Base-by-base conservation (phyloP, 164 flowering plant genomes). In the Magnolia sinica region DNA sequence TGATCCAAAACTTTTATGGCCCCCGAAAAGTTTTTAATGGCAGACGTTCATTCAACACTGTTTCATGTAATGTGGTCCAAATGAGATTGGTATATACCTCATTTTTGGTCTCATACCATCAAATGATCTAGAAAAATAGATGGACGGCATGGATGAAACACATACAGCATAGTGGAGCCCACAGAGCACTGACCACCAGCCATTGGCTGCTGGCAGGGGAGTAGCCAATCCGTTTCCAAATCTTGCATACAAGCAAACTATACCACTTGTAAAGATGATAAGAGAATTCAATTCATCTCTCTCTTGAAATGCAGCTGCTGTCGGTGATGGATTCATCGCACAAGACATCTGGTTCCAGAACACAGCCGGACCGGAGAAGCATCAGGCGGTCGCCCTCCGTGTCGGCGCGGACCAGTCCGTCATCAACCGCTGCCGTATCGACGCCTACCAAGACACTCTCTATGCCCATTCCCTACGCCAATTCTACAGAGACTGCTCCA, bases 361-460 rank as follows among this genome's bases (percentile, higher is more conserved):
- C 85, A 85, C 89, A 3, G 87, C 89, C 0, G 89, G 90, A 22
- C 76, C 87, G 11, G 70, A 70, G 75, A 88, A 88, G 82, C 86
- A 85, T 51, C 91, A 87, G 73, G 91, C 89, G 0, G 91, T 88
- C 59, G 89, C 89, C 0, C 86, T 88, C 1, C 87, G 89, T 0
- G 86, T 88, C 18, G 84, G 87, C 1, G 82, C 86, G 0, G 89
- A 88, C 66, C 74, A 71, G 24, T 79, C 88, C 2, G 84, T 87
- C 75, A 85, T 88, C 27, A 84, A 88, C 84, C 82, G 87, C 0
- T 88, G 89, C 81, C 74, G 70, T 1, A 77, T 87, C 8, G 87
- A 85, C 58, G 91, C 83, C 10, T 88, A 77, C 82, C 89, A 88
- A 58, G 88, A 88, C 85, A 87, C 89, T 0, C 86, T 88, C 82